Evolutionary conservation across 805 yeast genomes (phyloP), one percentile per base, ranked within the genome.

Genomic region (Blastobotrys parvus): DNA sequence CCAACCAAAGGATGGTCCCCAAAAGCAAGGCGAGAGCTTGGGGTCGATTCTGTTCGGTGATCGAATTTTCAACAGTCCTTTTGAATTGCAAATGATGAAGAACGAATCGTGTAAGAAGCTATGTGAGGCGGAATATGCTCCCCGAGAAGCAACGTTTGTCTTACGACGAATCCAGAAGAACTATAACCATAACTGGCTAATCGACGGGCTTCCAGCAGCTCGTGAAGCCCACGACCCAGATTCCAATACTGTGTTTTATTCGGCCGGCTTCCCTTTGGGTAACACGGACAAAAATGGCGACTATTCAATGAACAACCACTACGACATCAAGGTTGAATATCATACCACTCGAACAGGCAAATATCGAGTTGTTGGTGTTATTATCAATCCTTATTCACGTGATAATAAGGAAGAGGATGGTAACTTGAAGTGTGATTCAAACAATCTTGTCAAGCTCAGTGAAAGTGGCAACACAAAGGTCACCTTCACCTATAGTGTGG

Each of bases 31-130:
- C 50, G 97, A 88, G 64, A 81, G 94, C 8, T 71, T 92, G 42
- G 98, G 98, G 6, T 81, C 97, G 2, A 82, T 92, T 51, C 74
- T 92, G 45, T 88, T 92, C 61, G 98, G 98, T 50, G 98, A 92
- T 64, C 74, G 98, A 60, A 88, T 92, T 50, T 88, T 84, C 70
- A 80, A 85, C 57, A 88, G 97, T 7, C 97, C 97, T 4, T 87
- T 85, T 57, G 76, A 80, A 41, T 67, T 92, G 48, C 70, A 75
- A 30, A 84, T 92, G 94, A 70, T 83, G 50, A 73, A 83, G 59
- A 75, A 84, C 49, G 72, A 73, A 56, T 61, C 71, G 3, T 92
- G 98, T 69, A 69, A 69, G 42, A 52, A 60, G n/a, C 66, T 89
- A 42, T 92, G 98, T 65, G 54, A 71, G 1, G 54, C 71, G 2